phyloP scores from a whole-genome alignment of 495 filamentous ascomycete genomes.

The Neurospora africana region DNA sequence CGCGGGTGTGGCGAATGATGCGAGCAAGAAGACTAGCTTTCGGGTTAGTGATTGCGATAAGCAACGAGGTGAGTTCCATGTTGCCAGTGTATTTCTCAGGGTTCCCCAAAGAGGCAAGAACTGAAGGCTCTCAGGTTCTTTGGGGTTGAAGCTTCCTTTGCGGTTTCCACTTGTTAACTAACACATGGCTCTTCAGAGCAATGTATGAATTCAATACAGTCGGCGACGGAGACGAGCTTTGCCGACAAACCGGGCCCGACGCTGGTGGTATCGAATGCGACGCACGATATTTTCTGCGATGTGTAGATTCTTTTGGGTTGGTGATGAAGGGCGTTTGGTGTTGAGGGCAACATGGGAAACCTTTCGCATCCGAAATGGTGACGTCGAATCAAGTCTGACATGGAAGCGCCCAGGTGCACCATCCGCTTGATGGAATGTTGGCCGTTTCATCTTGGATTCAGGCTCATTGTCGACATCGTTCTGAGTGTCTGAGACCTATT shows the following conservation, averaged over 20 bases:
- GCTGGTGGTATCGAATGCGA: not conserved
- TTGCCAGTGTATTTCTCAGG: not conserved
- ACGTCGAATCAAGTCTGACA: not conserved
- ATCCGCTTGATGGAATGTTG: not conserved
- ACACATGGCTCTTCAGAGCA: slow-evolving; percentile 7
- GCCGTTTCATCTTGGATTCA: not conserved
- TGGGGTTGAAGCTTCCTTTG: not conserved
- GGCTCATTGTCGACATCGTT: not conserved
- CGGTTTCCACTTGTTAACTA: not conserved
- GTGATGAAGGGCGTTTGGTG: not conserved
- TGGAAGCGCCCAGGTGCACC: not conserved
- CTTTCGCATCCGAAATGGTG: not conserved
- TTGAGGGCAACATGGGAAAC: not conserved
- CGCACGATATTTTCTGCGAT: not conserved
- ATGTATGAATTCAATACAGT: slow-evolving; percentile 18
- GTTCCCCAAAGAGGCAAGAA: not conserved
- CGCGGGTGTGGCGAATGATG: slow-evolving; percentile 21
- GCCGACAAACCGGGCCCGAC: not conserved
- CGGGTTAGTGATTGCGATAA: slow-evolving; percentile 26
- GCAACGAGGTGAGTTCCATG: slow-evolving; percentile 23
- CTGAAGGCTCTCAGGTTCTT: not conserved
- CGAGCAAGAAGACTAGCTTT: slow-evolving; percentile 12
- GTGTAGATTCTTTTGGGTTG: not conserved
- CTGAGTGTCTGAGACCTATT: not conserved
- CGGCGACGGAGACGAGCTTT: slow-evolving; percentile 17